These are phyloP conservation scores for Cytospora mali DNA, from an alignment of 2,329 filamentous ascomycete species.

Conservation along the genomic window DNA sequence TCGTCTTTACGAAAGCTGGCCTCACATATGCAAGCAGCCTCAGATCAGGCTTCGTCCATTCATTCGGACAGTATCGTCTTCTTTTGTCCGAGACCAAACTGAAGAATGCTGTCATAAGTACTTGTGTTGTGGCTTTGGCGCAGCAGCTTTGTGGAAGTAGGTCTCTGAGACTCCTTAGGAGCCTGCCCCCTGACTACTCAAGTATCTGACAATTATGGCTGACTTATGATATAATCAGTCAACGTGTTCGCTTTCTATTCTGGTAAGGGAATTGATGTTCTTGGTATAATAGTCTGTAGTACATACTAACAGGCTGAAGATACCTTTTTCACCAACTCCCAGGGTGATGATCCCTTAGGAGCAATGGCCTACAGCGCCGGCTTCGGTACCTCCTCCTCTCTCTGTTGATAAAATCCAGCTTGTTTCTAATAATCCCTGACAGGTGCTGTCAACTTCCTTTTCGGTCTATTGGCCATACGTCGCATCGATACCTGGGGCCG, in stretches of 20 bases:
- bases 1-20: conserved; percentile 2
- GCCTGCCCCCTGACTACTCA: neutral
- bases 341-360: conserved; percentile 7
- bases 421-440: neutral
- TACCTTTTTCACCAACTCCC: conserved; percentile 28
- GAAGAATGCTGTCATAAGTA: conserved; percentile 39
- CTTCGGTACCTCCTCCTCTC: conserved; percentile 30
- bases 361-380: conserved; percentile 40
- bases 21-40: conserved; percentile 24
- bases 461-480: conserved; percentile 44
- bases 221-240: conserved; percentile 31
- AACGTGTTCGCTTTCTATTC: conserved; percentile 51
- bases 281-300: rapidly evolving
- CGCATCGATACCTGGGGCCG: conserved; percentile 46
- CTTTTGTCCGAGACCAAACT: conserved; percentile 33
- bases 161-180: conserved; percentile 19
- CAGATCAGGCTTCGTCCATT: conserved; percentile 8
- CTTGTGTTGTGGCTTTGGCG: conserved; percentile 36
- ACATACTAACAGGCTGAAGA: conserved; percentile 33
- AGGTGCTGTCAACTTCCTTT: conserved; percentile 47
- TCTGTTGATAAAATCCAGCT: neutral
- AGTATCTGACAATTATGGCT: neutral
- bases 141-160: conserved; percentile 42
- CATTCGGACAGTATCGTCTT: conserved; percentile 30
- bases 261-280: conserved; percentile 32